Percentiles rank a stretch among this genome's conserved stretches.
Conservation (phyloP, 805 yeast species). For the Wickerhamomyces tratensis region DNA sequence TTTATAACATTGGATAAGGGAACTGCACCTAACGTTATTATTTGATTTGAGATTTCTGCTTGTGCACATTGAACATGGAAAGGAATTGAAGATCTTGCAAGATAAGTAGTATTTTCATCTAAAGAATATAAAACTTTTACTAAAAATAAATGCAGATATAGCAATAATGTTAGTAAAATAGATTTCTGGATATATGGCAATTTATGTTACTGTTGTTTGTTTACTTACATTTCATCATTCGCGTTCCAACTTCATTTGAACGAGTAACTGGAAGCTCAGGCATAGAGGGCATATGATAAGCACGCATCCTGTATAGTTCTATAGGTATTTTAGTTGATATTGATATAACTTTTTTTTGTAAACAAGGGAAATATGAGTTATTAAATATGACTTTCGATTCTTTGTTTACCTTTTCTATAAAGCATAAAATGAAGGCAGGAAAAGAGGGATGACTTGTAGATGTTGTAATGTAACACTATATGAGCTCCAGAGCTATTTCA, state of each 20-base stretch:
- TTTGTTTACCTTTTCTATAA: too few species aligned
- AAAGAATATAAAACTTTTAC: slow-evolving; percentile 31
- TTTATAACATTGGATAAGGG: slow-evolving; percentile 36
- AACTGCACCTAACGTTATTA: slow-evolving; percentile 32
- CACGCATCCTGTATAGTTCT: slow-evolving; percentile 10
- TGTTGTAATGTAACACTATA: too few species aligned
- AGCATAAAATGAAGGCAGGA: too few species aligned
- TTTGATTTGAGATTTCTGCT: slow-evolving; percentile 33
- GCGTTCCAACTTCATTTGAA: not conserved
- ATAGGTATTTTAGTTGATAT: too few species aligned
- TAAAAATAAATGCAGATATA: not conserved
- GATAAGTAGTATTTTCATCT: slow-evolving; percentile 31
- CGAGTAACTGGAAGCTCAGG: slow-evolving; percentile 18
- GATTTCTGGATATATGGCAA: too few species aligned
- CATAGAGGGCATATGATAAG: slow-evolving; percentile 20
- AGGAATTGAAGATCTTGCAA: slow-evolving; percentile 28
- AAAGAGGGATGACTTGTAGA: too few species aligned
- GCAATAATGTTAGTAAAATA: too few species aligned
- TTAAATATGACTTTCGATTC: too few species aligned
- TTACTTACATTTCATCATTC: slow-evolving; percentile 15
- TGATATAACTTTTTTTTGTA: too few species aligned
- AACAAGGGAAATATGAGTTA: too few species aligned
- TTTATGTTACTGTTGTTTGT: not conserved
- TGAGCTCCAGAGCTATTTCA: too few species aligned
- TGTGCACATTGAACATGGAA: slow-evolving; percentile 30